Base-by-base conservation (phyloP, 2,329 filamentous ascomycete species). In the Diplodia corticola region DNA sequence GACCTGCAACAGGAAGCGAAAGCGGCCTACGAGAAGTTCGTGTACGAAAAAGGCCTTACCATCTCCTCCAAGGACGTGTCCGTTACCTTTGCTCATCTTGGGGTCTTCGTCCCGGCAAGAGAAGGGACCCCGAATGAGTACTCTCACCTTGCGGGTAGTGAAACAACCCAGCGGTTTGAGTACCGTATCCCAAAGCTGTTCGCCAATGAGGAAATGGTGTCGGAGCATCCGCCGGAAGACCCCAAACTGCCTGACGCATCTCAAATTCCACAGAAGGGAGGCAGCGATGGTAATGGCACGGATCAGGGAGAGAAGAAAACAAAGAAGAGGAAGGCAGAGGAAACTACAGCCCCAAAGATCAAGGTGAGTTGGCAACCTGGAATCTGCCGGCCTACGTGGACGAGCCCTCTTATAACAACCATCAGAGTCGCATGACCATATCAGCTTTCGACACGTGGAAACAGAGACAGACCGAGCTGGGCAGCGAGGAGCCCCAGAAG, bases 11-110 rank as follows among this genome's bases (percentile, higher is more conserved):
- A 82, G 74, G 91, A 95, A 75, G 91, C 92, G 2, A 85, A 88
- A 75, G 89, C 88, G 24, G 92, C 92, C 4, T 80, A 54, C 93
- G 73, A 83, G 85, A 24, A 91, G 92, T 69, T 72, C 50, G 71
- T 73, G 48, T 78, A 80, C 54, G 78, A 79, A 17, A 73, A 75
- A 51, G 74, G 72, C 49, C 50, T 65, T n/a, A 65, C 24, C 20
- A 67, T 67, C 49, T 63, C 49, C n/a, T 63, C 65, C 3, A 53
- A 24, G 24, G 57, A 54, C 33, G 65, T 63, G 5, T 44, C 35
- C 5, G 17, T 67, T 15, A 44, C 57, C 1, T 67, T 54, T 26
- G 59, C 59, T 15, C 65, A 67, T n/a, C 65, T 63, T 15, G 65
- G 65, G 17, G 59, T 67, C 6, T 67, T 67, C n/a, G 60, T 67